Conservation (phyloP, 2,329 filamentous ascomycete genomes). For the Trichoderma arundinaceum region DNA sequence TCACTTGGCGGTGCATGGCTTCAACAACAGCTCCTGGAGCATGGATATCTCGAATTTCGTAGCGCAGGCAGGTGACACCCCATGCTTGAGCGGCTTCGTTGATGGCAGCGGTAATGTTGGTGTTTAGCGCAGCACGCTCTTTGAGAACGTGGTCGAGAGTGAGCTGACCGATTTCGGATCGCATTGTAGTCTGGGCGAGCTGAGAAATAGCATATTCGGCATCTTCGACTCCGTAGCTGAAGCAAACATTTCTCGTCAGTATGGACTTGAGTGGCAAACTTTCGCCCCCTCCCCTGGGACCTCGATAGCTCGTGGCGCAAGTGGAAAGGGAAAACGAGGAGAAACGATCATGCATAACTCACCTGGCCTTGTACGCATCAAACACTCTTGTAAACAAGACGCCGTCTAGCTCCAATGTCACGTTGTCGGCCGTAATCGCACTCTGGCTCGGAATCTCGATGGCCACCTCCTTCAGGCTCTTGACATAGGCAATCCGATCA, state of each 20-base stretch:
- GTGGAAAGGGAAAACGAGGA: not conserved
- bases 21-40: constrained; percentile 91
- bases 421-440: constrained; percentile 98
- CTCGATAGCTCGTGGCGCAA: too few species aligned
- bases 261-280: not conserved
- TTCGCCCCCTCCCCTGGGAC: not conserved
- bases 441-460: constrained; percentile 98
- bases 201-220: constrained; percentile 98
- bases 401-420: constrained; percentile 93
- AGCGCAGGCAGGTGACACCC: constrained; percentile 94
- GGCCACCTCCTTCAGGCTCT: constrained; percentile 93
- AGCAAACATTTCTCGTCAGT: not conserved
- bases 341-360: constrained; percentile 39
- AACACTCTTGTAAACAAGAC: constrained; percentile 96
- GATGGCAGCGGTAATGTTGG: constrained; percentile 98
- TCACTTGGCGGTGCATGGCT: constrained; percentile 98
- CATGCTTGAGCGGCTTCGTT: constrained; percentile 97
- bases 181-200: constrained; percentile 98
- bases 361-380: constrained; percentile 97
- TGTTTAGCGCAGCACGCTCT: constrained; percentile 93
- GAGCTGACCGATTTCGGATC: constrained; percentile 95
- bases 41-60: constrained; percentile 98
- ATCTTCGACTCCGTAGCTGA: constrained; percentile 95
- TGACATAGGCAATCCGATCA: constrained; percentile 97
- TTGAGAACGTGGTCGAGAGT: constrained; percentile 97